A percentile compares a stretch with the other conserved stretches of the same genome.
These are phyloP conservation scores for Starmerella roubikii DNA, from an alignment of 805 yeast genomes.

Conservation along the genomic window DNA sequence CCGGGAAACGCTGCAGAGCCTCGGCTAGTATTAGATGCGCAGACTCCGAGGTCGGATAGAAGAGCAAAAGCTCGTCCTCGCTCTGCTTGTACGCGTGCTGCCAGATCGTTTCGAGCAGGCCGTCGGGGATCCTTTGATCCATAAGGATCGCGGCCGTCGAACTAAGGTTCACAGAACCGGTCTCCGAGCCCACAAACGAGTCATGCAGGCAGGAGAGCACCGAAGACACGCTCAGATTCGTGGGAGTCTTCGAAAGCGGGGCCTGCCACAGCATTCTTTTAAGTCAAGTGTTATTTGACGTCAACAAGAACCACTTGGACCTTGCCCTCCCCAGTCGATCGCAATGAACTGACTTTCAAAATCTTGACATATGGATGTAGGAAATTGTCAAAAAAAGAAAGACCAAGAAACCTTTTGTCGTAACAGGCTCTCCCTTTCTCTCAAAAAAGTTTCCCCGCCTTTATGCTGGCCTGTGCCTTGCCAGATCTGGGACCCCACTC, in stretches of 20 bases:
- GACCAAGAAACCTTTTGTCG: too few relatives aligned
- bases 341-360: too few relatives aligned
- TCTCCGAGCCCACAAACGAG: slow-evolving; percentile 20
- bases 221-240: slow-evolving; percentile 25
- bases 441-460: too few relatives aligned
- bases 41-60: slow-evolving; percentile 24
- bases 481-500: too few relatives aligned
- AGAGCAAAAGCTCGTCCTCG: slow-evolving; percentile 30
- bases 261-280: neutral
- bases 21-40: slow-evolving; percentile 24
- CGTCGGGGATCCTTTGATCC: slow-evolving; percentile 25
- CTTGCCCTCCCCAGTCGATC: too few relatives aligned
- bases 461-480: too few relatives aligned
- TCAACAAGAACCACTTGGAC: too few relatives aligned
- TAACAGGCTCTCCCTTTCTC: too few relatives aligned
- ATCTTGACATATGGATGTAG: too few relatives aligned
- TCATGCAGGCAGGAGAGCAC: slow-evolving; percentile 27
- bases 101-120: slow-evolving; percentile 27
- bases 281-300: too few relatives aligned
- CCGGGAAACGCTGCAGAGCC: slow-evolving; percentile 26
- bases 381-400: too few relatives aligned
- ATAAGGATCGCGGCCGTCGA: slow-evolving; percentile 23
- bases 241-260: slow-evolving; percentile 23
- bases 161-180: slow-evolving; percentile 23
- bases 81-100: slow-evolving; percentile 29